Conservation (phyloP, 1,284 basidiomycete genomes). For the Trametes polyzona region DNA sequence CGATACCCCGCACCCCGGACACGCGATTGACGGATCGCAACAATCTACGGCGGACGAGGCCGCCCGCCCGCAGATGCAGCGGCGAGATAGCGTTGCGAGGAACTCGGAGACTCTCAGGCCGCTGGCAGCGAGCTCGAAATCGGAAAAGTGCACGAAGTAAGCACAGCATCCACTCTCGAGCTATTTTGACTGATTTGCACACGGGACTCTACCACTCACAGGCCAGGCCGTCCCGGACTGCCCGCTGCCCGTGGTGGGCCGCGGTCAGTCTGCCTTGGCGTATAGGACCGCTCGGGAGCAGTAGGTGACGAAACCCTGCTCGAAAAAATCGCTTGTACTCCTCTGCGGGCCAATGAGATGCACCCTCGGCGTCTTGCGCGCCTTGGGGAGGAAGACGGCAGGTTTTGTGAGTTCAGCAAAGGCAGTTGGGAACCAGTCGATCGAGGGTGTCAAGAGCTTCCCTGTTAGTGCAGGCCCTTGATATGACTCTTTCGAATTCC, state of each 20-base stretch:
- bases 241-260: background rate
- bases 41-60: constrained; percentile 17
- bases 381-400: constrained; percentile 15
- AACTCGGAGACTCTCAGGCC: constrained; percentile 14
- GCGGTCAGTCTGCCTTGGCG: background rate
- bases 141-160: constrained; percentile 6
- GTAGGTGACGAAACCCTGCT: constrained; percentile 4
- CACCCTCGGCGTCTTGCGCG: constrained; percentile 22
- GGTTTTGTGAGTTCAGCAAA: constrained; percentile 7
- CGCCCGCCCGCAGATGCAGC: constrained; percentile 18
- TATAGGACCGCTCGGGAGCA: background rate
- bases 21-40: constrained; percentile 23
- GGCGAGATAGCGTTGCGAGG: constrained; percentile 15
- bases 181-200: constrained; percentile 25
- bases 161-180: constrained; percentile 17
- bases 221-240: constrained; percentile 11
- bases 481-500: constrained; percentile 14
- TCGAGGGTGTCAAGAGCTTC: constrained; percentile 13
- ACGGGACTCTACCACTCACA: constrained; percentile 3
- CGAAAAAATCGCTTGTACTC: constrained; percentile 3
- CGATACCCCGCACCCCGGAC: constrained; percentile 5
- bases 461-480: constrained; percentile 20
- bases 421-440: constrained; percentile 7
- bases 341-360: constrained; percentile 4
- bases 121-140: background rate